A percentile compares a stretch with the other conserved stretches of the same genome.
phyloP scores from a whole-genome alignment of 805 yeast genomes.

The Ogataea pignaliae region DNA sequence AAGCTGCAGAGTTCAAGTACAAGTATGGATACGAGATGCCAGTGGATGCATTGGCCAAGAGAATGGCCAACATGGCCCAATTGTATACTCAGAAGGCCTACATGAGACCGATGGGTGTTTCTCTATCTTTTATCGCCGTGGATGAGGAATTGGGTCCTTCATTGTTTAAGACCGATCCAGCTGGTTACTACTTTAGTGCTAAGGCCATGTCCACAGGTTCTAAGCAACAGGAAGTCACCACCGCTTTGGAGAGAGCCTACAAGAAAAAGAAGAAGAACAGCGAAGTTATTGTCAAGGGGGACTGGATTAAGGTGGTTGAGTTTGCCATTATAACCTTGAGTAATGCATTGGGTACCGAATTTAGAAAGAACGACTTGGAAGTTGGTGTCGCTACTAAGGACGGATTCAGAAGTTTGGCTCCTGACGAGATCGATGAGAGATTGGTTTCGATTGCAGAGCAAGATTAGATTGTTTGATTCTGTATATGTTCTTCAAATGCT shows the following conservation, averaged over 20 bases:
- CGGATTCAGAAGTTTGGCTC: constrained; percentile 66
- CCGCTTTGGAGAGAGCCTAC: constrained; percentile 83
- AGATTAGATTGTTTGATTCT: constrained; percentile 49
- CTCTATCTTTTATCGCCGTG: constrained; percentile 79
- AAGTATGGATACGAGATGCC: constrained; percentile 97
- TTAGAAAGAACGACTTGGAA: constrained; percentile 89
- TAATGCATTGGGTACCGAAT: constrained; percentile 85
- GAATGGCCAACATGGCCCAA: constrained; percentile 95
- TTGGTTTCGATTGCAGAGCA: constrained; percentile 93
- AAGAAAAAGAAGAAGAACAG: constrained; percentile 47
- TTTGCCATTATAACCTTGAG: constrained; percentile 83
- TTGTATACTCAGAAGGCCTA: constrained; percentile 96
- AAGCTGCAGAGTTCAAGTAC: constrained; percentile 92
- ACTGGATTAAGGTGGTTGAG: constrained; percentile 87
- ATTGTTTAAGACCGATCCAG: constrained; percentile 92
- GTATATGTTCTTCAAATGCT: background rate
- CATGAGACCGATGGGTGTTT: constrained; percentile 97
- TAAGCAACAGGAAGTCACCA: constrained; percentile 92
- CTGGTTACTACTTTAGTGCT: constrained; percentile 89
- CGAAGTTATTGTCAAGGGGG: constrained; percentile 64
- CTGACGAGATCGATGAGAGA: constrained; percentile 93
- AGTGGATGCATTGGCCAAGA: constrained; percentile 82
- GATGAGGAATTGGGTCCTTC: constrained; percentile 91
- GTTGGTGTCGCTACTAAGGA: constrained; percentile 77
- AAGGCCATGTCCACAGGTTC: constrained; percentile 96